Base-by-base conservation (phyloP, 2,329 filamentous ascomycete genomes). In the Dothistroma septosporum region DNA sequence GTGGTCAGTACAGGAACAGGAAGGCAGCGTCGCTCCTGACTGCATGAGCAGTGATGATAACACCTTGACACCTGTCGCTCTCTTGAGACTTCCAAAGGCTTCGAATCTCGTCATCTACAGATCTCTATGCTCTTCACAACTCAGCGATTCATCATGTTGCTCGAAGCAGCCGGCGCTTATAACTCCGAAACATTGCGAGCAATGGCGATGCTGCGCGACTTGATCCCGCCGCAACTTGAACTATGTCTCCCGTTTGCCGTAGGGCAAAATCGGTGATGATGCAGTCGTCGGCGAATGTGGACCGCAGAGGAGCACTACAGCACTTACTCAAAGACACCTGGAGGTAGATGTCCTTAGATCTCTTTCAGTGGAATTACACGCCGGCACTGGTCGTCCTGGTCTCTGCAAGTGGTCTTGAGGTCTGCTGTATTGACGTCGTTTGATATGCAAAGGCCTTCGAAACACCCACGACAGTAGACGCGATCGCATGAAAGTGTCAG, bases 241-340 rank as follows among this genome's bases (percentile, higher is more conserved):
- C 61, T 47, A 21, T 55, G 35, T 16, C 55, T 53, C 14, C 61
- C 61, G n/a, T 63, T 56, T 10, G 61, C 59, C 8, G 55, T 55
- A 9, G 59, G 61, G 24, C 61, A 63, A 33, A 33, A 50, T 1
- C 47, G 44, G 28, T 37, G 58, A 2, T 58, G 8, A 2, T 57
- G 6, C 4, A 47, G 50, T 12, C 53, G 44, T 14, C 47, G 46
- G 14, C 41, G 50, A 14, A 63, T 50, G 53, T 61, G 59, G 0
- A 1, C 24, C 8, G 10, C 32, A 44, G 61, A 61, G 5, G 53
- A 61, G n/a, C 11, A 8, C 19, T 47, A 10, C 28, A 61, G 24
- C 8, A 58, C 35, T 7, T 35, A 28, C 32, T 58, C 55, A 3
- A 61, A 56, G 19, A 41, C 32, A 10, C 4, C 10, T 14, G 47